Evolutionary conservation across 169 alveolate species (phyloP), one percentile per base, ranked within the genome.

Genomic region (Plasmodium gonderi): DNA sequence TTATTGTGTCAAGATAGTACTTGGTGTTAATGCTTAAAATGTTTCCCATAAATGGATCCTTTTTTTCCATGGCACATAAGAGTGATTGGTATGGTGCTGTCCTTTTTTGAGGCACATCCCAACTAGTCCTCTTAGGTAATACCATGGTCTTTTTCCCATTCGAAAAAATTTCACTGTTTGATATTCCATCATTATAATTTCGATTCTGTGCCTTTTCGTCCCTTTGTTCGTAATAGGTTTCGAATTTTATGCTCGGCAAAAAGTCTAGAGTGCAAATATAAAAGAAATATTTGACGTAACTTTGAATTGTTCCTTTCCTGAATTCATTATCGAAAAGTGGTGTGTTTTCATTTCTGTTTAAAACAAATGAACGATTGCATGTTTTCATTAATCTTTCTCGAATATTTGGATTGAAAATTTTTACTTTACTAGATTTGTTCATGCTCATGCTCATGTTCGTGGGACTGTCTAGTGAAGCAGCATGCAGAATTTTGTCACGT

Each of bases 241-340:
- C 93, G 79, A 87, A 87, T 44, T 40, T 49, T 74, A 87, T 87
- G 38, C 79, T 87, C 23, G 93, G 93, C 23, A 87, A 26, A 31
- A 76, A 12, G 40, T 87, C 93, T 38, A 87, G 36, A n/a, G 93
- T 87, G 69, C 68, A 87, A n/a, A 87, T 87, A 65, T 87, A 87
- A 44, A 87, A 87, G 38, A 87, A 87, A 29, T 87, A 87, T 20
- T 87, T 74, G 20, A 51, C 33, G 23, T 87, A 14, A 54, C 23
- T 68, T n/a, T 68, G 31, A 20, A 29, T 9, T 17, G 26, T 14
- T 36, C 47, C 78, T 40, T 36, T 31, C 47, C 60, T 64, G 26
- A 60, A 29, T 6, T 80, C 79, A 5, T 45, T 2, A 8, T 80
- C 40, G 26, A 33, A 36, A 7, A 60, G 40, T 0, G 33, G n/a